Conservation (phyloP, 352 stramenopile genomes). For the Globisporangium abappressorium region DNA sequence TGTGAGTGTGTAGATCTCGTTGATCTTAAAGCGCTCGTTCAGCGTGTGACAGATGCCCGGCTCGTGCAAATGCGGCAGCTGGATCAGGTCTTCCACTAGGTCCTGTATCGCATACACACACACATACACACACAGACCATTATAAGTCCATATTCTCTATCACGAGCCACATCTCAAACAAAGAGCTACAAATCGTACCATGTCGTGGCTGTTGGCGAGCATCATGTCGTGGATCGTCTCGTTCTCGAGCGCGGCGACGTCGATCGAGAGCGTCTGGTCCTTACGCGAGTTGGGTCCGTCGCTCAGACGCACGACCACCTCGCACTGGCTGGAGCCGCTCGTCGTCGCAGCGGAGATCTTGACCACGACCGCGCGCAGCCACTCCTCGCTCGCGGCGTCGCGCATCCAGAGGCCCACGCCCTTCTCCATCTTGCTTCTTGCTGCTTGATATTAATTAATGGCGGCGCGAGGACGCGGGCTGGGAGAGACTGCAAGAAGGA, state of each 20-base stretch:
- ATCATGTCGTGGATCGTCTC: conserved; percentile 53
- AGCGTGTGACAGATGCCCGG: conserved; percentile 93
- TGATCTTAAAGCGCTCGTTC: conserved; percentile 89
- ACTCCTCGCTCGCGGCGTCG: conserved; percentile 63
- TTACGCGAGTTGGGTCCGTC: conserved; percentile 47
- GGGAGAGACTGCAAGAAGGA: background rate
- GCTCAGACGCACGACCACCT: conserved; percentile 51
- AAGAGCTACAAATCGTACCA: conserved; percentile 33
- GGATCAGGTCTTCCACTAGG: conserved; percentile 91
- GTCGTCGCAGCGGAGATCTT: conserved; percentile 25
- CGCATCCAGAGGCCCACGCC: conserved; percentile 76
- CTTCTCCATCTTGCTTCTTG: conserved; percentile 60
- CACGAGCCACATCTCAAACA: background rate
- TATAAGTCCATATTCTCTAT: background rate
- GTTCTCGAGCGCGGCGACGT: conserved; percentile 66
- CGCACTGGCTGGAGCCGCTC: conserved; percentile 15
- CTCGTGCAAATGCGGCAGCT: conserved; percentile 92
- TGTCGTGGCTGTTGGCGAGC: conserved; percentile 83
- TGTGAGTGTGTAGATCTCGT: conserved; percentile 93
- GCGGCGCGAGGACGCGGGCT: background rate
- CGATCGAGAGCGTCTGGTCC: conserved; percentile 46
- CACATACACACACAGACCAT: conserved; percentile 1
- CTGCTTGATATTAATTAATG: conserved; percentile 5
- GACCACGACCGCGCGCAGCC: conserved; percentile 60
- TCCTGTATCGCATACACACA: conserved; percentile 31